Evolutionary conservation across 2,329 filamentous ascomycete species (phyloP), one percentile per base, ranked within the genome.

Genomic region (Didymellaceae sp.): DNA sequence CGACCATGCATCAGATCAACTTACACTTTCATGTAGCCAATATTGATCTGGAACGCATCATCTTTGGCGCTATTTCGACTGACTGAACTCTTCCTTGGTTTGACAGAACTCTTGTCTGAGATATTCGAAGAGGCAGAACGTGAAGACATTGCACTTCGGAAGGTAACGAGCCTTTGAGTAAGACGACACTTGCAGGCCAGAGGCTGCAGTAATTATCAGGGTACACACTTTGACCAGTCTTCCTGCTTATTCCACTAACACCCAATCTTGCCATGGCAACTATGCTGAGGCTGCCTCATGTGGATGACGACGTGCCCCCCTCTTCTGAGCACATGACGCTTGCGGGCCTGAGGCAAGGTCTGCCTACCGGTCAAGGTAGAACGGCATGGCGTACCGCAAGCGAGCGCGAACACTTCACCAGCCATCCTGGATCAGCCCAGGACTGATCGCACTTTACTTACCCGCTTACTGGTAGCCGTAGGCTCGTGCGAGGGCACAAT

Each of bases 41-140:
- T 39, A 17, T 39, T 39, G 13, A 43, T 42, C 18, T 52, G 49
- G 16, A 47, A 8, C 14, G 49, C 35, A 21, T 43, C 30, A 21
- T 39, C 49, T 22, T 32, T 37, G 24, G 49, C 25, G 42, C 32
- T 26, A 25, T 52, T 47, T 17, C 37, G 42, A 18, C 43, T 52
- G 13, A 52, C 37, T 11, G 24, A 46, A 24, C 18, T 39, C 4
- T 10, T 26, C 13, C 21, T 17, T 28, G 35, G n/a, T 24, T 14
- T 26, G 13, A 17, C 9, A 13, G 14, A 18, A 26, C n/a, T 21
- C 22, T 39, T 14, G 22, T 39, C 35, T 5, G 22, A 39, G 22
- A 39, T 26, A 39, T 24, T 39, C 22, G 22, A 17, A n/a, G 35
- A 26, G 35, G 21, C 8, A 16, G 22, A 28, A 26, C n/a, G 14